phyloP scores from a whole-genome alignment of 2,329 filamentous ascomycete species.

The Ceratocystis variospora region DNA sequence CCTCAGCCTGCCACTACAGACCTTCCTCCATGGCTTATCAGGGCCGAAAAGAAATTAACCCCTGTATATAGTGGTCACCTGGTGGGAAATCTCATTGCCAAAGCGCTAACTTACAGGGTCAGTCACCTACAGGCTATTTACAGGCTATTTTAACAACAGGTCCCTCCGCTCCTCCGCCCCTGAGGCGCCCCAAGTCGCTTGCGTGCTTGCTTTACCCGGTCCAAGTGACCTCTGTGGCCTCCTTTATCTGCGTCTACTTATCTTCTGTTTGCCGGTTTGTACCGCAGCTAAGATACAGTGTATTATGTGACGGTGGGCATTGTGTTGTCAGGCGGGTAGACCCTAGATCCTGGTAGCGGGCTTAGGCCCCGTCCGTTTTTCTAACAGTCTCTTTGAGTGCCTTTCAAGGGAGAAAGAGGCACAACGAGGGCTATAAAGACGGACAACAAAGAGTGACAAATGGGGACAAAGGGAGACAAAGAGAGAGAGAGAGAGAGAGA shows the following conservation, averaged over 20 bases:
- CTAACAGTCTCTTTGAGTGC: not conserved
- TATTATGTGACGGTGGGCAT: not conserved
- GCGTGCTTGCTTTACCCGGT: not conserved
- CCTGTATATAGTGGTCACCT: constrained; percentile 9
- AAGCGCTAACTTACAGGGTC: constrained; percentile 1
- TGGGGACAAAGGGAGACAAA: not conserved
- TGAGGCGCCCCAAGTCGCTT: not conserved
- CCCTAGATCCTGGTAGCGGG: constrained; percentile 1
- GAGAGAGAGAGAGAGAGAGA: not conserved
- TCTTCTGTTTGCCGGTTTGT: not conserved
- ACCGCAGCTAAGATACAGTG: not conserved
- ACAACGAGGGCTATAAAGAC: not conserved
- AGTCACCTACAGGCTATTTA: too few species aligned
- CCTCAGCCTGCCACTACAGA: not conserved
- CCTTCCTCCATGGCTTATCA: not conserved
- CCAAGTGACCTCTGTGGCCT: not conserved
- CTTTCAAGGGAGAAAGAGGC: not conserved
- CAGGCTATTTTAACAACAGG: too few species aligned
- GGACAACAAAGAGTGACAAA: not conserved
- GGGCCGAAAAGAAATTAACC: not conserved
- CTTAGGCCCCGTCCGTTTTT: not conserved
- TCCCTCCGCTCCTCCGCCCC: not conserved
- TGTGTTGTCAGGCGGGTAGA: not conserved
- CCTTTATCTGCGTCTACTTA: not conserved
- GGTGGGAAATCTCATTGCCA: constrained; percentile 7